Evolutionary conservation across 2,329 filamentous ascomycete species (phyloP).

Genomic region (Nemania sp.): DNA sequence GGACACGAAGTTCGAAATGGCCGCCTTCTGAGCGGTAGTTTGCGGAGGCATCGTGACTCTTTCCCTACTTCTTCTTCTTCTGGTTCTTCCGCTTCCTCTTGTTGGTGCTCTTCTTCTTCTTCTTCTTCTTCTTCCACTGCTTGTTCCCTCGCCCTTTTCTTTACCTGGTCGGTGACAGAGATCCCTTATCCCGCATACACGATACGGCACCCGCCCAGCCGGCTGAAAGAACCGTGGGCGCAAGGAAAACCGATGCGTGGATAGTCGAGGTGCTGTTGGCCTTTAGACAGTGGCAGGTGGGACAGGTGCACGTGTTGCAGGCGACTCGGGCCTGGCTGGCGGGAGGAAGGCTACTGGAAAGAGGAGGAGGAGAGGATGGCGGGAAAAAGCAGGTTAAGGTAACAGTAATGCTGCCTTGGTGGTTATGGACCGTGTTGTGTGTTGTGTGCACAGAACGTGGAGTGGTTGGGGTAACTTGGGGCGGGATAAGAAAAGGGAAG

Average conservation of each 20-base stretch:
- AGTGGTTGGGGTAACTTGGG: background rate
- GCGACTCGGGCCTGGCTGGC: background rate
- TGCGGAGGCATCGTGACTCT: conserved; percentile 34
- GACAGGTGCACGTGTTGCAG: background rate
- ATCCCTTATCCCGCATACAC: background rate
- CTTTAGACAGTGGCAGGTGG: background rate
- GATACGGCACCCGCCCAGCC: background rate
- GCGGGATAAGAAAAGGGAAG: background rate
- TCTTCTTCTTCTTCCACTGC: background rate
- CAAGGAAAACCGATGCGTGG: background rate
- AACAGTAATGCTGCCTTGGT: background rate
- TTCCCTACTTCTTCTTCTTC: background rate
- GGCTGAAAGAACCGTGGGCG: background rate
- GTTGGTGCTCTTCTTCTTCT: background rate
- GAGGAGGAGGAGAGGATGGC: background rate
- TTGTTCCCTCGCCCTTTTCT: background rate
- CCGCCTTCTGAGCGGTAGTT: conserved; percentile 35
- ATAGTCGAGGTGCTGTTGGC: too few relatives aligned
- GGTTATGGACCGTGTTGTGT: background rate
- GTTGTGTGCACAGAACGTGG: background rate
- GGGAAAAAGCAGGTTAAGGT: background rate
- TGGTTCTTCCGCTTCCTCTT: background rate
- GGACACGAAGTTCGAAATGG: conserved; percentile 36
- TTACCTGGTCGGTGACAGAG: background rate
- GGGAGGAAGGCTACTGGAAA: background rate